These are phyloP conservation scores for Aspergillus pseudoglaucus DNA, from an alignment of 2,329 filamentous ascomycete species.

Conservation along the genomic window DNA sequence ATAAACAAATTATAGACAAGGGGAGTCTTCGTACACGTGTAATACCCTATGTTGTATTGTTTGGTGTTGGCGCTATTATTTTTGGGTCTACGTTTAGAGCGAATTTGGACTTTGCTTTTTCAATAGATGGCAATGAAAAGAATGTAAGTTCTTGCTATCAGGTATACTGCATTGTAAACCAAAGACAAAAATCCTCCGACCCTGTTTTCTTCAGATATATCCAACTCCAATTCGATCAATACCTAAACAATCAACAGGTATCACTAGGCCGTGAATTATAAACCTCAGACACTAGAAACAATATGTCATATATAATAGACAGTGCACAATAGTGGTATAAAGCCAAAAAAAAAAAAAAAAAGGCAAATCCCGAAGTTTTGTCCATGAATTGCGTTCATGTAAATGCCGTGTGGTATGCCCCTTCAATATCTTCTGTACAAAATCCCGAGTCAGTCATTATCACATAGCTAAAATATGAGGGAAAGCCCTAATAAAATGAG, in stretches of 20 bases:
- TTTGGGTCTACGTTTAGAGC: neutral
- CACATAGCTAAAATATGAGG: no score
- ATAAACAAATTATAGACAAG: neutral
- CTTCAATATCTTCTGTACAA: conserved; percentile 35
- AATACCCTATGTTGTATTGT: neutral
- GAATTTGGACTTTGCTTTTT: neutral
- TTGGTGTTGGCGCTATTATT: neutral
- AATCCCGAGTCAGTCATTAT: conserved; percentile 4
- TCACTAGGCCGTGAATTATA: no score
- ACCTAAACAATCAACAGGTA: no score
- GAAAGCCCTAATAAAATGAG: neutral
- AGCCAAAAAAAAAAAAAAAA: neutral
- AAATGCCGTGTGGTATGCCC: conserved; percentile 38
- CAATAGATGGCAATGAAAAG: neutral
- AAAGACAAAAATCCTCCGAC: no score
- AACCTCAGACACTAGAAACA: no score
- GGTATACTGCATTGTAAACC: no score
- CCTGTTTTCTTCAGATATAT: no score
- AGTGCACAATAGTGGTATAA: no score
- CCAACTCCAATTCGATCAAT: no score
- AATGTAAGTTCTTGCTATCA: neutral
- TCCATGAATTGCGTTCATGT: conserved; percentile 15
- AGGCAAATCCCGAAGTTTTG: no score
- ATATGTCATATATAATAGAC: no score
- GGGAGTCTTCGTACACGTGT: neutral